Evolutionary conservation across 73 alveolate species (phyloP).

Genomic region (Tetrahymena borealis): DNA sequence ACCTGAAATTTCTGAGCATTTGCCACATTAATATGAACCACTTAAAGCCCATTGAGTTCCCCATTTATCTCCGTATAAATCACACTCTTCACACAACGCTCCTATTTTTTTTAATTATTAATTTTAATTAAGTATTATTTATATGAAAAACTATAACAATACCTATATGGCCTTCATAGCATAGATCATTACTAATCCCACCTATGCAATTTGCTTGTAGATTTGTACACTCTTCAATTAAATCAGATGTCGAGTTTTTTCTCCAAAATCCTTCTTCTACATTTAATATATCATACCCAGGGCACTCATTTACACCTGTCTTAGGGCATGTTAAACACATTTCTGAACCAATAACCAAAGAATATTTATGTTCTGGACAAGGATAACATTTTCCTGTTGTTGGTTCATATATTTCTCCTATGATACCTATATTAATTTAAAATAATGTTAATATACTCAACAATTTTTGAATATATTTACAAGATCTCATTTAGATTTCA

Average conservation of each 20-base stretch:
- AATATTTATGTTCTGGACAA: neutral
- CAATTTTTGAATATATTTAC: neutral
- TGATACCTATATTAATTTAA: neutral
- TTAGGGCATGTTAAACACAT: neutral
- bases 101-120: slow-evolving; percentile 11
- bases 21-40: slow-evolving; percentile 18
- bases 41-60: neutral
- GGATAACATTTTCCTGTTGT: neutral
- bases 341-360: neutral
- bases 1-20: slow-evolving; percentile 9
- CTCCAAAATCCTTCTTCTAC: slow-evolving; percentile 16
- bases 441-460: neutral
- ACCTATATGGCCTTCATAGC: slow-evolving; percentile 22
- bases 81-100: slow-evolving; percentile 47
- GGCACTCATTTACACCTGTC: neutral
- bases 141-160: too few relatives aligned
- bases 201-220: slow-evolving; percentile 6
- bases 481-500: neutral
- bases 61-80: slow-evolving; percentile 17
- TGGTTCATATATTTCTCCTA: neutral
- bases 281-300: neutral
- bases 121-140: too few relatives aligned
- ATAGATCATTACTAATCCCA: neutral
- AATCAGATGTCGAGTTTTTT: slow-evolving; percentile 9
- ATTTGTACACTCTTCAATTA: slow-evolving; percentile 16